These are phyloP conservation scores for Salix udensis DNA, from an alignment of 345 rosid genomes.

Conservation along the genomic window DNA sequence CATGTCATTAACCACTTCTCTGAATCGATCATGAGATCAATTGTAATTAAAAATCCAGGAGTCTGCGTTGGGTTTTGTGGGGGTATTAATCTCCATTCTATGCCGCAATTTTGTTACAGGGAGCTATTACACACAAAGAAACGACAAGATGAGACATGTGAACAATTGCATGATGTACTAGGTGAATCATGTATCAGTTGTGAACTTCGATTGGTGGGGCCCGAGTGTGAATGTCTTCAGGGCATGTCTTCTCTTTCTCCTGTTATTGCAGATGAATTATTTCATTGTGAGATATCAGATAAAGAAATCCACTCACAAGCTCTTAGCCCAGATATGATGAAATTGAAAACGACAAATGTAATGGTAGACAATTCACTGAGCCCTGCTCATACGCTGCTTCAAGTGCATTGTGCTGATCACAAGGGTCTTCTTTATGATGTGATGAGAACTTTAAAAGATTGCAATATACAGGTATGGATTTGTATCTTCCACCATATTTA, in stretches of 20 bases:
- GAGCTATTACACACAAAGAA: slow-evolving; percentile 60
- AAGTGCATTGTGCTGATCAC: slow-evolving; percentile 62
- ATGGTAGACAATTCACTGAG: slow-evolving; percentile 70
- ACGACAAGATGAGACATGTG: slow-evolving; percentile 53
- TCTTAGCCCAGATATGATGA: slow-evolving; percentile 58
- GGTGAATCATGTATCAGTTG: slow-evolving; percentile 75
- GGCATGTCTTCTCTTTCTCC: slow-evolving; percentile 54
- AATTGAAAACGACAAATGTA: slow-evolving; percentile 48
- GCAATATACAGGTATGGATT: slow-evolving; percentile 56
- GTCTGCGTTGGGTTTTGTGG: neutral
- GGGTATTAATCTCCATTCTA: slow-evolving; percentile 5
- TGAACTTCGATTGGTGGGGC: slow-evolving; percentile 67
- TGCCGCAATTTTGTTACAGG: slow-evolving; percentile 36
- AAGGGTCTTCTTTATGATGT: slow-evolving; percentile 78
- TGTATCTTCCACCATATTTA: neutral
- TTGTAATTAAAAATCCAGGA: neutral
- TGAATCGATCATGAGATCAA: neutral
- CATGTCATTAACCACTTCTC: neutral
- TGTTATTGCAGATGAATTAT: slow-evolving; percentile 51
- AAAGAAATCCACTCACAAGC: slow-evolving; percentile 48
- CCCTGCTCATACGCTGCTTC: slow-evolving; percentile 75
- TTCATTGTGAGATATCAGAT: slow-evolving; percentile 43
- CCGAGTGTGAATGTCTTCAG: slow-evolving; percentile 58
- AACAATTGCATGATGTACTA: slow-evolving; percentile 59
- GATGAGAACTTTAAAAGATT: slow-evolving; percentile 78